Conservation (phyloP, 331 rosid genomes). For the Quercus phellos region DNA sequence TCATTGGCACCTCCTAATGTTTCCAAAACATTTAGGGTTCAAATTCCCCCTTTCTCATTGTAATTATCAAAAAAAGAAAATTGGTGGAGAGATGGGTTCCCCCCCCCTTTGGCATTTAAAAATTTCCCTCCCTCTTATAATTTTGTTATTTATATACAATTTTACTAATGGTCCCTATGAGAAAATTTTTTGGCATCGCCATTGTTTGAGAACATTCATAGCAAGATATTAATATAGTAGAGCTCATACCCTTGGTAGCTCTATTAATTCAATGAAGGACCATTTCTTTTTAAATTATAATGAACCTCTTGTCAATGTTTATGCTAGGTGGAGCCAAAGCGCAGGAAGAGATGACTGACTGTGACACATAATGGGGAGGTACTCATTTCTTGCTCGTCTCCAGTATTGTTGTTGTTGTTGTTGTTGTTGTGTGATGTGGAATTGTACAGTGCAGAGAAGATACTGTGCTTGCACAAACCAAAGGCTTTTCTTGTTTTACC, state of each 20-base stretch:
- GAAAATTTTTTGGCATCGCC: no score
- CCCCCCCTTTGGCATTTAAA: no score
- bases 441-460: slow-evolving; percentile 55
- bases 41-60: no score
- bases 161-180: no score
- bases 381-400: slow-evolving; percentile 33
- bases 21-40: no score
- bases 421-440: slow-evolving; percentile 37
- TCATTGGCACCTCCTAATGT: no score
- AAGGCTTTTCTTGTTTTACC: slow-evolving; percentile 26
- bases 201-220: no score
- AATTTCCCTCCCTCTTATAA: no score
- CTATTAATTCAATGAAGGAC: background rate
- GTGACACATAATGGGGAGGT: slow-evolving; percentile 30
- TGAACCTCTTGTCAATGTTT: slow-evolving; percentile 5
- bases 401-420: slow-evolving; percentile 17
- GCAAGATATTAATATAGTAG: background rate
- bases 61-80: no score
- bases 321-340: slow-evolving; percentile 51
- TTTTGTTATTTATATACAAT: no score
- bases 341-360: slow-evolving; percentile 50
- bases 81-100: no score
- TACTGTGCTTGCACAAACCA: slow-evolving; percentile 51
- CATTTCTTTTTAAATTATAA: background rate
- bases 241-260: background rate